phyloP scores from a whole-genome alignment of 208 protist genomes.

The Naegleria gruberi region DNA sequence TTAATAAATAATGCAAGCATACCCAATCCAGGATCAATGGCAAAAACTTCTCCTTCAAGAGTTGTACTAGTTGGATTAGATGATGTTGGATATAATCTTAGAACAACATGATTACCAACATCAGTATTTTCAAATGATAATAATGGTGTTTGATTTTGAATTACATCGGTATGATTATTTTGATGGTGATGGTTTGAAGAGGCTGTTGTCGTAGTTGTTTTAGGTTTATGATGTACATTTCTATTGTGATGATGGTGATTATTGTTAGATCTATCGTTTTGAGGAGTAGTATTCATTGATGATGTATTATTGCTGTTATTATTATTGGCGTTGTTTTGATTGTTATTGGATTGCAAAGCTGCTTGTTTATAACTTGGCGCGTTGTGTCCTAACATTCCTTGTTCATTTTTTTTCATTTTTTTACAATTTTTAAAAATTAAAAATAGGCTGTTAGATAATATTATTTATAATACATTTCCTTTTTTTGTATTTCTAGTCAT shows the following conservation, averaged over 20 bases:
- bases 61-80: not conserved
- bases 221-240: not conserved
- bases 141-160: not conserved
- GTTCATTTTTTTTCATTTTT: constrained; percentile 8
- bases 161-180: not conserved
- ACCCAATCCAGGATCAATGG: not conserved
- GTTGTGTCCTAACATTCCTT: not conserved
- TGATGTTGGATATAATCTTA: not conserved
- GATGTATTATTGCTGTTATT: not conserved
- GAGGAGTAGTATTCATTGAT: not conserved
- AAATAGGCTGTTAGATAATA: too few species aligned
- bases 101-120: not conserved
- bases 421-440: too few species aligned
- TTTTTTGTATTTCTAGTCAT: too few species aligned
- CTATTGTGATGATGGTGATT: not conserved
- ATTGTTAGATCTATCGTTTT: not conserved
- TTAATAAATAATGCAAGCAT: not conserved
- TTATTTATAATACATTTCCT: too few species aligned
- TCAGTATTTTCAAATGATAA: not conserved
- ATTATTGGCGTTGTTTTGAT: not conserved
- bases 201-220: not conserved
- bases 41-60: not conserved
- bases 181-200: too few species aligned
- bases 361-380: not conserved
- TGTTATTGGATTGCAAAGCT: not conserved